Evolutionary conservation across 345 rosid species (phyloP).

Genomic region (Arabidopsis suecica): DNA sequence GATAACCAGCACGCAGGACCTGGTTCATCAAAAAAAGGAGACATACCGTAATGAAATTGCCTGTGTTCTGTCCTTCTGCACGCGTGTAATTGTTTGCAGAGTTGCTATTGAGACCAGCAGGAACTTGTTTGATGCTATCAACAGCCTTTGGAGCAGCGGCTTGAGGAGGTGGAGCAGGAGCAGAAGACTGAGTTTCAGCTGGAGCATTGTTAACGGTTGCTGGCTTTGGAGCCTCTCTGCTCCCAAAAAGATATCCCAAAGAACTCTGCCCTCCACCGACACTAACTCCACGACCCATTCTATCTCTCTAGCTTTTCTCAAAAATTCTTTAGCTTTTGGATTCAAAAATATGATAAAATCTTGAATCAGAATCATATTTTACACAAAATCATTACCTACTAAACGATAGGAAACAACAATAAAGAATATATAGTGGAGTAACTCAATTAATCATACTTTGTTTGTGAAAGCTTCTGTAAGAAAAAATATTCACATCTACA

Average conservation of each 20-base stretch:
- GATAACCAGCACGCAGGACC: not conserved
- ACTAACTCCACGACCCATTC: conserved; percentile 89
- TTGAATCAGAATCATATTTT: conserved; percentile 4
- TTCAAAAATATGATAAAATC: not conserved
- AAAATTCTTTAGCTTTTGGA: conserved; percentile 2
- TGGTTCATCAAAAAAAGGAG: not conserved
- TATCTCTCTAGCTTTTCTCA: conserved; percentile 9
- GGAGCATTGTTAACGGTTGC: conserved; percentile 36
- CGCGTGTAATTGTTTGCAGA: conserved; percentile 70
- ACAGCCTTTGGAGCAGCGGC: conserved; percentile 42
- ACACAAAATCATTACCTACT: not conserved
- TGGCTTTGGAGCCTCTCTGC: conserved; percentile 68
- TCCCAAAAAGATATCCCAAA: conserved; percentile 77
- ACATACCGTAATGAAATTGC: conserved; percentile 78
- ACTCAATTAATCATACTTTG: not conserved
- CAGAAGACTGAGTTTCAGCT: conserved; percentile 44
- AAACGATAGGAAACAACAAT: conserved; percentile 1
- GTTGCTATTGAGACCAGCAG: conserved; percentile 72
- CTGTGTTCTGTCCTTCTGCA: conserved; percentile 73
- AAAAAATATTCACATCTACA: not conserved
- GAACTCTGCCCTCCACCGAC: conserved; percentile 93
- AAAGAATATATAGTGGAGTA: not conserved
- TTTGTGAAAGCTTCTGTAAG: not conserved
- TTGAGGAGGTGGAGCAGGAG: conserved; percentile 41
- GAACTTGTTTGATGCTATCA: conserved; percentile 54